Conservation (phyloP, 345 rosid species). For the Crucihimalaya himalaica region DNA sequence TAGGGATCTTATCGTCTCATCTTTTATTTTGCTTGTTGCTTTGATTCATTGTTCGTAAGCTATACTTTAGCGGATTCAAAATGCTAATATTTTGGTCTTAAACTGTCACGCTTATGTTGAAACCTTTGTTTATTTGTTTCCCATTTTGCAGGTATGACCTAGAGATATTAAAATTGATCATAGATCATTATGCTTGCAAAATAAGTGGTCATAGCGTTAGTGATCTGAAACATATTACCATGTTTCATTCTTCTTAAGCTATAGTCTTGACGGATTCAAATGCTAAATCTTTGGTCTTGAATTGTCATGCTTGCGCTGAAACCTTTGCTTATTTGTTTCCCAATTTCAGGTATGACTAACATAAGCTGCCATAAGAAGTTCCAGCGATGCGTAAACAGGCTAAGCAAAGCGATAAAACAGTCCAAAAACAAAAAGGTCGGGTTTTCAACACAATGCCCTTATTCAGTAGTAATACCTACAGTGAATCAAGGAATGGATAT, state of each 20-base stretch:
- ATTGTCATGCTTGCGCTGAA: not conserved
- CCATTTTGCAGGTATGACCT: conserved; percentile 52
- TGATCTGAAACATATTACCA: too few relatives aligned
- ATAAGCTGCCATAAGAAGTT: conserved; percentile 87
- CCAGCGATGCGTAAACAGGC: conserved; percentile 69
- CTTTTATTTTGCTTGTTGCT: not conserved
- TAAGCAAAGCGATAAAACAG: conserved; percentile 60
- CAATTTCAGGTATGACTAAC: conserved; percentile 55
- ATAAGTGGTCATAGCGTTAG: too few relatives aligned
- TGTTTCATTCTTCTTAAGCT: not conserved
- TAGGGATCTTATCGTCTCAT: not conserved
- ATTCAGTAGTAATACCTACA: conserved; percentile 73
- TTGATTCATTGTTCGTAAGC: not conserved
- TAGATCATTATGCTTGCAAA: too few relatives aligned
- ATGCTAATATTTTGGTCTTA: conserved; percentile 13
- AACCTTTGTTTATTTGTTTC: not conserved
- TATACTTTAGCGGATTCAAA: not conserved
- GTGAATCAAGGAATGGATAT: conserved; percentile 92
- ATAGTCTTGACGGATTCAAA: not conserved
- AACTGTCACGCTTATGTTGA: not conserved
- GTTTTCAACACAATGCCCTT: conserved; percentile 69
- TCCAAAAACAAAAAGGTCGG: conserved; percentile 48
- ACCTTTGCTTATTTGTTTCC: not conserved
- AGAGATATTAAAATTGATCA: too few relatives aligned
- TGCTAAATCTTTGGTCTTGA: conserved; percentile 12